These are phyloP conservation scores for Cyclanthera cordifolia DNA, from an alignment of 306 rosid genomes.

Conservation along the genomic window DNA sequence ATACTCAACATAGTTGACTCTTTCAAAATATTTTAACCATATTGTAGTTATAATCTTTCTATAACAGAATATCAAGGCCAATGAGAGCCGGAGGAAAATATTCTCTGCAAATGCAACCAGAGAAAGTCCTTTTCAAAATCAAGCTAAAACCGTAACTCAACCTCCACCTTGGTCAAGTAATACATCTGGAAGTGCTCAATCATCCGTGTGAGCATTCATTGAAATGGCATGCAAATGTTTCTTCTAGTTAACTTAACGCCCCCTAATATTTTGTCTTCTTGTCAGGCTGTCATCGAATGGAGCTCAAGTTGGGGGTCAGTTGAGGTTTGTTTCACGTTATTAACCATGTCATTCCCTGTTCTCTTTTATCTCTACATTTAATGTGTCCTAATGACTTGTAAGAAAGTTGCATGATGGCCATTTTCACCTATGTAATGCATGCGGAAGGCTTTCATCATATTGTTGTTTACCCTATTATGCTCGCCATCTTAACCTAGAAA, in stretches of 20 bases:
- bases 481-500: too few relatives aligned
- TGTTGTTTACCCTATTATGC: too few relatives aligned
- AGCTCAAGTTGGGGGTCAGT: conserved; percentile 60
- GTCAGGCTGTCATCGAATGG: conserved; percentile 55
- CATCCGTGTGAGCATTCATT: conserved; percentile 41
- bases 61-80: conserved; percentile 73
- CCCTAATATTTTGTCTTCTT: conserved; percentile 2
- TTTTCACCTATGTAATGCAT: too few relatives aligned
- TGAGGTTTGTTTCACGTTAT: conserved; percentile 41
- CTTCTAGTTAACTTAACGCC: not conserved
- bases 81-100: conserved; percentile 79
- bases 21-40: not conserved
- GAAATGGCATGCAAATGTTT: not conserved
- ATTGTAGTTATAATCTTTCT: not conserved
- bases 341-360: not conserved
- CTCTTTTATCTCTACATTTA: not conserved
- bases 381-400: not conserved
- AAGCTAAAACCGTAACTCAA: conserved; percentile 44
- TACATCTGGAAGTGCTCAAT: conserved; percentile 31
- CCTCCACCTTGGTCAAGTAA: conserved; percentile 86
- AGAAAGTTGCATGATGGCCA: too few relatives aligned
- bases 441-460: too few relatives aligned
- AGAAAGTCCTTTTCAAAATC: conserved; percentile 60
- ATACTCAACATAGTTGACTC: too few relatives aligned
- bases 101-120: conserved; percentile 58